Base-by-base conservation (phyloP, 345 rosid genomes). In the Ceriops tagal region DNA sequence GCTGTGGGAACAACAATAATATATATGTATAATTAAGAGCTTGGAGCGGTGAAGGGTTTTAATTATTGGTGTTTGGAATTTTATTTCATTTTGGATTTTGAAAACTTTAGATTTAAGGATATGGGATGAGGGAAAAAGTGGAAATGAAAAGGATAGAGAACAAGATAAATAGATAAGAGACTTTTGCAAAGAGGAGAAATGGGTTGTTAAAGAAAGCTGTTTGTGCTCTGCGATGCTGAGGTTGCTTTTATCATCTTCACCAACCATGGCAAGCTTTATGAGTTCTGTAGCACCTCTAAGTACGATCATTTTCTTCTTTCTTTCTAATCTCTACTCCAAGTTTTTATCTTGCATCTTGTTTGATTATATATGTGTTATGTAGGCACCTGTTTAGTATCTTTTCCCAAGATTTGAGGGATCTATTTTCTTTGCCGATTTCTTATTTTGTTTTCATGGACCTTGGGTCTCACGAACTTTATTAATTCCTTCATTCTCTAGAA, bases 91-190 rank as follows among this genome's bases (percentile, higher is more conserved):
- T 37, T 15, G 24, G 24, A 2, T 24, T 28, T 43, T 47, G 52
- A 31, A 53, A 8, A 37, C 27, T n/a, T 22, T 35, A 56, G 31
- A 21, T 55, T 32, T 8, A 27, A 22, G 64, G 55, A 30, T 5
- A 93, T 93, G 97, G 98, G 98, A 73, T 89, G 98, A 58, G 97
- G 97, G 59, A 89, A 92, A 86, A 92, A 86, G 98, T 93, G 64
- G 98, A 93, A 83, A 73, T 93, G 89, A 93, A 91, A 89, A 88
- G 98, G 88, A 93, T 93, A 80, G 97, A 91, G 87, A 93, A 93
- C 90, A 91, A 93, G 85, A 93, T 93, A 83, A 93, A 93, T 89
- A 89, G 98, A 81, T 97, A 93, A 79, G 98, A 91, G 63, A 93
- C 98, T 1, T 93, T 93, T 79, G 91, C 98, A 4, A 91, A 93